Conservation (phyloP, 768 basidiomycete genomes). For the Termitomyces eurrhizus region DNA sequence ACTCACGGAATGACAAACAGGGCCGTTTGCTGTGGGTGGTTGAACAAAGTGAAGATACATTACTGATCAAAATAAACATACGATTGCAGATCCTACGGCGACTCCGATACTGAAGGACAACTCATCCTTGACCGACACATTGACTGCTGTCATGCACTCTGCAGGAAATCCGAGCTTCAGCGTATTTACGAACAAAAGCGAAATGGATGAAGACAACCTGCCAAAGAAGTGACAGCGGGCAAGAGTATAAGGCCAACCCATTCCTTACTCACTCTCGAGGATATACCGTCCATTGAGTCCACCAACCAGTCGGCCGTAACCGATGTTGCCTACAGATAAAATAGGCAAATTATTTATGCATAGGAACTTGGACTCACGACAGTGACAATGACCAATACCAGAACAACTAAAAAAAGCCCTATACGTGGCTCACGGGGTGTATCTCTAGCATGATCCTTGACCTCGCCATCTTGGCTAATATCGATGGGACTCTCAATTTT, state of each 20-base stretch:
- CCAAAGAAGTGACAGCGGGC: conserved; percentile 77
- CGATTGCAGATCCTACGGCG: conserved; percentile 84
- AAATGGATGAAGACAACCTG: conserved; percentile 40
- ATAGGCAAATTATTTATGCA: neutral
- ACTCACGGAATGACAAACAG: conserved; percentile 82
- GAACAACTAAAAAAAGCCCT: conserved; percentile 54
- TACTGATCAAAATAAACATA: conserved; percentile 31
- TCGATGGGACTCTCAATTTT: conserved; percentile 6
- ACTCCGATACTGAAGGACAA: conserved; percentile 84
- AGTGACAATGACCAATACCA: conserved; percentile 56
- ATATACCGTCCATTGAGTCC: conserved; percentile 78
- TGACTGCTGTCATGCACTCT: conserved; percentile 89
- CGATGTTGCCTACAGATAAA: conserved; percentile 40
- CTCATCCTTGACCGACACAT: conserved; percentile 88
- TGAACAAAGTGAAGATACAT: neutral
- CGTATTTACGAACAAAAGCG: neutral
- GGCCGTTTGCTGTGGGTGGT: conserved; percentile 61
- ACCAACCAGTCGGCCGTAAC: conserved; percentile 69
- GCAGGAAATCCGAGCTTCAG: conserved; percentile 7
- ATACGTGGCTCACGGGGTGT: conserved; percentile 44
- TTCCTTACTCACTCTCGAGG: conserved; percentile 69
- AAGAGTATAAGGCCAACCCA: conserved; percentile 89
- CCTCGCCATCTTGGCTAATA: neutral
- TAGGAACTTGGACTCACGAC: conserved; percentile 41
- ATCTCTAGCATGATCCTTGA: neutral